These are phyloP conservation scores for Gaeumannomyces tritici DNA, from an alignment of 2,329 filamentous ascomycete species.

Conservation along the genomic window DNA sequence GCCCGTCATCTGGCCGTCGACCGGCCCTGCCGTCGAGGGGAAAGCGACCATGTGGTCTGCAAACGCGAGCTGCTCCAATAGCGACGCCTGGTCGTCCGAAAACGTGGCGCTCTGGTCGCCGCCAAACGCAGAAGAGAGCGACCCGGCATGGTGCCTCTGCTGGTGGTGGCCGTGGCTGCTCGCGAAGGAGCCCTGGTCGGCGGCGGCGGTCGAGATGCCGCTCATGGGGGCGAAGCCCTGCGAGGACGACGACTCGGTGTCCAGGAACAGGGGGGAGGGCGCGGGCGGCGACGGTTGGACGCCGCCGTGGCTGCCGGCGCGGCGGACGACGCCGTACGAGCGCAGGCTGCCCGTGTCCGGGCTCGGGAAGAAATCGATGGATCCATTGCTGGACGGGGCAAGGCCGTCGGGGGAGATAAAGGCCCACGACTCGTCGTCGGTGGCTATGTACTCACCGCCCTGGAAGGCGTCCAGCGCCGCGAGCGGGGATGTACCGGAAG, in stretches of 20 bases:
- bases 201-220: neutral
- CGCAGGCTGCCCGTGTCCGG: constrained; percentile 40
- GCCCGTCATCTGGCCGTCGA: neutral
- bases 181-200: neutral
- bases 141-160: neutral
- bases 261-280: constrained; percentile 32
- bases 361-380: constrained; percentile 36
- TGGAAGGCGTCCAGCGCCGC: constrained; percentile 26
- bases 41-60: neutral
- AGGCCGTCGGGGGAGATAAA: constrained; percentile 26
- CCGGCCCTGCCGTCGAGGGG: neutral
- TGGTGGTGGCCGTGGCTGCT: neutral
- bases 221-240: constrained; percentile 11
- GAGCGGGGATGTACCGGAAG: constrained; percentile 26
- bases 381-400: constrained; percentile 19
- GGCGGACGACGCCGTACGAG: constrained; percentile 38
- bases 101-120: neutral
- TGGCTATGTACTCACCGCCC: constrained; percentile 17
- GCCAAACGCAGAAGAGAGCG: neutral
- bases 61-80: neutral
- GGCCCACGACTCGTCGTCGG: constrained; percentile 34
- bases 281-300: constrained; percentile 22
- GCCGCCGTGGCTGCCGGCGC: constrained; percentile 21
- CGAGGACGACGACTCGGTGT: constrained; percentile 19
- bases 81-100: neutral